Evolutionary conservation across 805 yeast genomes (phyloP).

Genomic region (Schwanniomyces vanrijiae): DNA sequence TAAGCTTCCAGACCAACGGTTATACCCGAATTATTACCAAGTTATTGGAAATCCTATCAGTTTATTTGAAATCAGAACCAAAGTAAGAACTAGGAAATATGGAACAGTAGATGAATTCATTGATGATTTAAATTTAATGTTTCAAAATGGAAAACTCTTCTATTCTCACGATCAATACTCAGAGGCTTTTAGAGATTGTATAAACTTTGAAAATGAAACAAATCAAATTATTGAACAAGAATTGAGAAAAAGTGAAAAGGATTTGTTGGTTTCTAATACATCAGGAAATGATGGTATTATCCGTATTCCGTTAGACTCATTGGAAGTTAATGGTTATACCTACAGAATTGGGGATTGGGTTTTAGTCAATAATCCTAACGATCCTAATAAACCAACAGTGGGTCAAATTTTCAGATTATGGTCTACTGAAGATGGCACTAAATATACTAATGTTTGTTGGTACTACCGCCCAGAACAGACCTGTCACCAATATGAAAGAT

Average conservation of each 20-base stretch:
- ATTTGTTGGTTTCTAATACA: conserved; percentile 48
- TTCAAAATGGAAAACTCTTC: conserved; percentile 69
- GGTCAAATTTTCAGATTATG: conserved; percentile 94
- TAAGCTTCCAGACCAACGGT: conserved; percentile 69
- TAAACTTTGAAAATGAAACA: conserved; percentile 60
- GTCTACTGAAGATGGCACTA: conserved; percentile 80
- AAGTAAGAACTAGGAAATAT: conserved; percentile 84
- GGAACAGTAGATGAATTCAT: conserved; percentile 72
- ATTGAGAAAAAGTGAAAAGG: conserved; percentile 78
- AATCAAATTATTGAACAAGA: conserved; percentile 62
- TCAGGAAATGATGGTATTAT: conserved; percentile 49
- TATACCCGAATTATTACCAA: conserved; percentile 54
- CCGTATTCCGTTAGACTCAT: conserved; percentile 77
- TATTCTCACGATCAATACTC: conserved; percentile 53
- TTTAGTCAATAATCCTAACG: conserved; percentile 81
- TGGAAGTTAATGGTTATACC: conserved; percentile 66
- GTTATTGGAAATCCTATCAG: conserved; percentile 60
- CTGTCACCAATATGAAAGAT: conserved; percentile 85
- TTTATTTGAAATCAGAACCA: conserved; percentile 72
- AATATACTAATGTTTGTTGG: conserved; percentile 96
- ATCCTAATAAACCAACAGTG: conserved; percentile 83
- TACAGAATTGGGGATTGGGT: conserved; percentile 96
- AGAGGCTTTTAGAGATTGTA: conserved; percentile 60
- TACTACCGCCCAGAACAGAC: conserved; percentile 97
- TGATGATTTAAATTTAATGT: conserved; percentile 71